Base-by-base conservation (phyloP, 1,284 basidiomycete species). In the Rhizoctonia solani region DNA sequence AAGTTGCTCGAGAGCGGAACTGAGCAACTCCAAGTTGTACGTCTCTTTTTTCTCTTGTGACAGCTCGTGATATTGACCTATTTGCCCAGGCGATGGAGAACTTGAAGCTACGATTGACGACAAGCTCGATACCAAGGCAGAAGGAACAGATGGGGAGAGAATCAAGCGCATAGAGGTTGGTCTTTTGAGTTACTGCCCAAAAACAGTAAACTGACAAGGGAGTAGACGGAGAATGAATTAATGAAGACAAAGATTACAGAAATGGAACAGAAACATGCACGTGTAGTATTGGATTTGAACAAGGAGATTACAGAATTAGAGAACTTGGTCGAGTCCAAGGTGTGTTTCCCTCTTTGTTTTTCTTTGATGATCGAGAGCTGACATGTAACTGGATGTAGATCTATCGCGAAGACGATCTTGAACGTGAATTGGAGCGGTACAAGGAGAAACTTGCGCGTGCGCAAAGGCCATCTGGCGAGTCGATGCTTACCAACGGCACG, bases 341-440 rank as follows among this genome's bases (percentile, higher is more conserved):
- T 88, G 69, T 58, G 79, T 50, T 49, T 47, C 42, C 37, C 47
- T 55, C 42, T 46, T 23, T 29, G 41, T 50, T 34, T n/a, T 44
- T 30, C 4, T 30, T 29, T 49, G 41, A 46, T 41, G 19, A 61
- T 63, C 19, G 23, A 27, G 19, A 6, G 50, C 50, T 53, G 14
- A 65, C 30, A 21, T 30, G 21, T 25, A 23, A n/a, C 27, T 41
- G n/a, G 27, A 5, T 63, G 29, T 29, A 90, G 88, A 96, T 96
- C 71, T 95, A 95, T 76, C 87, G 88, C 58, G 93, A 97, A 85
- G 94, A 95, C 74, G 94, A 95, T 74, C 86, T 97, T 41, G 94
- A 96, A 75, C 87, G 87, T 72, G 91, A 94, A 73, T 78, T 95
- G 42, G 86, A 91, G 71, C 83, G 85, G 2, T 79, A 91, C 52